Conservation (phyloP, 805 yeast species). For the Yarrowia hollandica region DNA sequence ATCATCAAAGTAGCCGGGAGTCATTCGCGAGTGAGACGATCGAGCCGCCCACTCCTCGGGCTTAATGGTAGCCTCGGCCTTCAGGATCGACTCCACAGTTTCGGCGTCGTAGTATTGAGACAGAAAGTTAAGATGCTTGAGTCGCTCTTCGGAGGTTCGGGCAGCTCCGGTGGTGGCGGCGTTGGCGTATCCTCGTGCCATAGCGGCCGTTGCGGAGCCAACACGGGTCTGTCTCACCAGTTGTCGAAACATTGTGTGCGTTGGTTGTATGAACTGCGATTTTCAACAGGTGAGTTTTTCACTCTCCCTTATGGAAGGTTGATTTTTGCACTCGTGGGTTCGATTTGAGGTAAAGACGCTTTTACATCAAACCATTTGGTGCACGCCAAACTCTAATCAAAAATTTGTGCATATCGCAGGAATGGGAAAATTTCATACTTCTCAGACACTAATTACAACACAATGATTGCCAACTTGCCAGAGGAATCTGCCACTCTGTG, state of each 20-base stretch:
- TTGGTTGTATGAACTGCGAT: background rate
- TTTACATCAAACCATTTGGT: too few relatives aligned
- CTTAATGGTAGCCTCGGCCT: constrained; percentile 72
- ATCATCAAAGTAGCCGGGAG: constrained; percentile 73
- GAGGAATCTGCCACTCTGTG: constrained; percentile 13
- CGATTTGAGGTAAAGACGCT: background rate
- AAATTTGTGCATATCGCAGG: constrained; percentile 23
- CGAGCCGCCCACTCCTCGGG: constrained; percentile 59
- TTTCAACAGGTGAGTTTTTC: background rate
- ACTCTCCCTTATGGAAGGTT: too few relatives aligned
- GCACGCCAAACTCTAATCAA: constrained; percentile 4
- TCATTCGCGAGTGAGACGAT: constrained; percentile 51
- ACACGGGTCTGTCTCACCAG: constrained; percentile 21
- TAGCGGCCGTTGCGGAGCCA: background rate
- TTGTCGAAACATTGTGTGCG: constrained; percentile 7
- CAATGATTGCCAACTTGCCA: constrained; percentile 10
- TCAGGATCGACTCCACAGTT: constrained; percentile 73
- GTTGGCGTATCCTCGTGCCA: constrained; percentile 15
- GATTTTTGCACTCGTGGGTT: background rate
- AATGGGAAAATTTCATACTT: background rate
- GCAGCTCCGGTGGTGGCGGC: background rate
- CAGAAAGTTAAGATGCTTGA: constrained; percentile 56
- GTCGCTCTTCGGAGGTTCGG: constrained; percentile 32
- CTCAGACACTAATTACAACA: background rate
- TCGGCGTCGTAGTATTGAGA: constrained; percentile 79